A percentile compares a stretch with the other conserved stretches of the same genome.
These are phyloP conservation scores for Peribolospora baueri DNA, from an alignment of 768 basidiomycete species.

Conservation along the genomic window DNA sequence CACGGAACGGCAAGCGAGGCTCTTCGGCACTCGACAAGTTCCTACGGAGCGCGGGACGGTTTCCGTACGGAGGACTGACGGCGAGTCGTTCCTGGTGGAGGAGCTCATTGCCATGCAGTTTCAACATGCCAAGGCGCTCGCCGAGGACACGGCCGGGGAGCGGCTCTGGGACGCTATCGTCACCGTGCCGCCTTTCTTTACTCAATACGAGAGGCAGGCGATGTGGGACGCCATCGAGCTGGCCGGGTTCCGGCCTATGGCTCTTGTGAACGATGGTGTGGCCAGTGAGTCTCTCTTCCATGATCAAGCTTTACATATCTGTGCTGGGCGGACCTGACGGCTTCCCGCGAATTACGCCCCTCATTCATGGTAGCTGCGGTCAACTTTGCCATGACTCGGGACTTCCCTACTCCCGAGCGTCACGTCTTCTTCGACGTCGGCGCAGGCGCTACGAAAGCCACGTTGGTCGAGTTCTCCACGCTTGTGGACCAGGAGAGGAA, in stretches of 20 bases:
- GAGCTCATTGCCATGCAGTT: constrained; percentile 89
- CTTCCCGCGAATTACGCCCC: not conserved
- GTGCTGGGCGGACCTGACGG: not conserved
- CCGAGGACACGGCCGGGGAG: constrained; percentile 45
- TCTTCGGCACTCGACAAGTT: constrained; percentile 32
- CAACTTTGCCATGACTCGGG: constrained; percentile 92
- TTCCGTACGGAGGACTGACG: not conserved
- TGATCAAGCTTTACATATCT: not conserved
- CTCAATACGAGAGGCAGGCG: constrained; percentile 73
- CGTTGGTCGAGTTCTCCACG: constrained; percentile 41
- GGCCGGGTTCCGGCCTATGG: constrained; percentile 56
- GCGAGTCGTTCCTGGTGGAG: constrained; percentile 41
- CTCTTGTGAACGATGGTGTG: constrained; percentile 74
- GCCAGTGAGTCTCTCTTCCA: constrained; percentile 23
- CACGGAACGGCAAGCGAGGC: constrained; percentile 27
- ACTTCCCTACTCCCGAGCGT: constrained; percentile 36
- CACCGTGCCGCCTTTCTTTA: constrained; percentile 67
- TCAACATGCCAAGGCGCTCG: constrained; percentile 65
- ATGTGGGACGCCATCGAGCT: constrained; percentile 79
- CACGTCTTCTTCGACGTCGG: constrained; percentile 91
- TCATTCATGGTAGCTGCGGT: constrained; percentile 37
- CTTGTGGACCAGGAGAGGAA: constrained; percentile 19
- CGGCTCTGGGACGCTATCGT: constrained; percentile 60
- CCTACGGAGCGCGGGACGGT: not conserved
- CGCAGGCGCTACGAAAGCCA: constrained; percentile 54